Base-by-base conservation (phyloP, 352 stramenopile species). In the Sclerospora graminicola region DNA sequence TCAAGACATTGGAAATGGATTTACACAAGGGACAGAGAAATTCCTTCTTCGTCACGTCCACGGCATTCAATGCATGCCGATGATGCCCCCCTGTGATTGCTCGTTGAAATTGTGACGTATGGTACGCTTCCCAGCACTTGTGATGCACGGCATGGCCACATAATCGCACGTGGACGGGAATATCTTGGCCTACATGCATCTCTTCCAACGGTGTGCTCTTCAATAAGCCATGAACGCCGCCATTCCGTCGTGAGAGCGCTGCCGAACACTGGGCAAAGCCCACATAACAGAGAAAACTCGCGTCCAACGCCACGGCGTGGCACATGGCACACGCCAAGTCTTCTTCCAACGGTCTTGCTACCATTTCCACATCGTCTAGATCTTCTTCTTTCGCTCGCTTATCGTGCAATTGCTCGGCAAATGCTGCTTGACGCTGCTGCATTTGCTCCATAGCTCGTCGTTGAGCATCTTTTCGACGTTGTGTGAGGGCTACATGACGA, bases 21-120 rank as follows among this genome's bases (percentile, higher is more conserved):
- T 98, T 98, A 73, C 94, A 98, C 18, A 98, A 59, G 2, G 94
- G 94, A 57, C 94, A 98, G 4, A 98, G 54, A 48, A 98, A 98
- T 54, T 98, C 93, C 33, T 95, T 95, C 53, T 97, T 95, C 26
- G 91, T 94, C 35, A 97, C 93, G 53, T 98, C 95, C 1, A 97
- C 92, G 14, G 90, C 90, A 62, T 97, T 97, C 11, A 92, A 42
- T 6, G 78, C 74, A 35, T 87, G 89, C 36, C 95, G 86, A 65
- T 96, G 96, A 45, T 94, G 85, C 35, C 94, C 86, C 34, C 94
- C 90, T 11, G 80, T 95, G 38, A 91, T 92, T 21, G 90, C 76
- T 20, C 90, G 82, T 57, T 97, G 86, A 45, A 97, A 95, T 26
- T 97, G 76, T 13, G 92, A 97, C 6, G 94, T 77, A 36, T 94